Conservation (phyloP, 495 filamentous ascomycete genomes). For the Penicillium coprophilum region DNA sequence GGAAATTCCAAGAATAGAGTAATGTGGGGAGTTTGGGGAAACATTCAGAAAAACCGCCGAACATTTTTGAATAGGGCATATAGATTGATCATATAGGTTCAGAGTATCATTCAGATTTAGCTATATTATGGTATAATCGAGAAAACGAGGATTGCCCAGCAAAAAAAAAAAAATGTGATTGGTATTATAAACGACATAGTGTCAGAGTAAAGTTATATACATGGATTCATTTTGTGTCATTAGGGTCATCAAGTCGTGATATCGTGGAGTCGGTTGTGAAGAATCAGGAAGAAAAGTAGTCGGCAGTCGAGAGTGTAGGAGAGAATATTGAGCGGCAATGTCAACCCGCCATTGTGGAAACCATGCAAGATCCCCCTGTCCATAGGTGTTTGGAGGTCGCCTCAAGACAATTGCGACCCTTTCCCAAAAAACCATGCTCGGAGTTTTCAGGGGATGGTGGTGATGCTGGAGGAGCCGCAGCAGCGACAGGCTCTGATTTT, state of each 20-base stretch:
- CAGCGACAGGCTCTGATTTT: slow-evolving; percentile 7
- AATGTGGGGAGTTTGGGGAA: neutral
- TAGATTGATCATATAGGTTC: too few species aligned
- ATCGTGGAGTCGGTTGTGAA: slow-evolving; percentile 18
- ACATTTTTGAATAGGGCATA: neutral
- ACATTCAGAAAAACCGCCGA: neutral
- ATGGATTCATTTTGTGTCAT: slow-evolving; percentile 19
- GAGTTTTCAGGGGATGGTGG: slow-evolving; percentile 5
- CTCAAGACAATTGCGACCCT: slow-evolving; percentile 20
- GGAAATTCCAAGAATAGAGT: slow-evolving; percentile 7
- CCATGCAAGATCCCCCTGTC: slow-evolving; percentile 18
- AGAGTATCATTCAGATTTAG: too few species aligned
- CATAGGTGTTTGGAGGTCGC: slow-evolving; percentile 23
- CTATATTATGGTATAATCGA: neutral
- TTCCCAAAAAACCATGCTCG: slow-evolving; percentile 20
- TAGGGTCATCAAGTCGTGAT: slow-evolving; percentile 18
- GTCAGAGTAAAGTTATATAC: slow-evolving; percentile 22
- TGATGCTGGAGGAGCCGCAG: slow-evolving; percentile 2
- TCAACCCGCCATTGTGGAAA: slow-evolving; percentile 21
- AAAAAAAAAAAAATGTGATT: slow-evolving; percentile 9
- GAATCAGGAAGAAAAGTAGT: neutral
- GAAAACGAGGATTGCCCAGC: slow-evolving; percentile 15
- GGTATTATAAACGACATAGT: slow-evolving; percentile 9
- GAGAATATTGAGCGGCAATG: neutral
- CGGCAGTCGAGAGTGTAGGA: slow-evolving; percentile 1